Evolutionary conservation across 2,329 filamentous ascomycete species (phyloP).

Genomic region (Monilinia fructicola): DNA sequence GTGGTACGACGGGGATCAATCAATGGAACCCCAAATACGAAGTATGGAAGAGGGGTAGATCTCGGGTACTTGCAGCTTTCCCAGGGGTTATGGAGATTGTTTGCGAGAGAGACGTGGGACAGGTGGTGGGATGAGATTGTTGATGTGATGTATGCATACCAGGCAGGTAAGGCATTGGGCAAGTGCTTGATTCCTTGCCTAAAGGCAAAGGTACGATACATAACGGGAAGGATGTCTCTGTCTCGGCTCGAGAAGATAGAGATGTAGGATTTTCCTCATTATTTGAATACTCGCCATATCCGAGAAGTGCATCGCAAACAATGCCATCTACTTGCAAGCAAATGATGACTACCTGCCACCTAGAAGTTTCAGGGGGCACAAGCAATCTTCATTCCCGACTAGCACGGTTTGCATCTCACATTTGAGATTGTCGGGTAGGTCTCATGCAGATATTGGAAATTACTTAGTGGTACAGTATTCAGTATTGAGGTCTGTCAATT

Average conservation of each 20-base stretch:
- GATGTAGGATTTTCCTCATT: background rate
- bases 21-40: constrained; percentile 2
- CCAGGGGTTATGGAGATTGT: constrained; percentile 14
- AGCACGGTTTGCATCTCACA: constrained; percentile 10
- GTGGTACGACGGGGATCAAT: background rate
- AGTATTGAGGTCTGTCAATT: constrained; percentile 5
- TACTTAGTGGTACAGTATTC: constrained; percentile 4
- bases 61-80: constrained; percentile 14
- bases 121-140: background rate
- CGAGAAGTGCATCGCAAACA: constrained; percentile 14
- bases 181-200: background rate
- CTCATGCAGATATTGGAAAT: constrained; percentile 11
- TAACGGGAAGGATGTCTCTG: background rate
- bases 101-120: constrained; percentile 13
- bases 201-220: constrained; percentile 1
- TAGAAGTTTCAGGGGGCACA: constrained; percentile 3
- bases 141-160: background rate
- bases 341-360: background rate
- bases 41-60: constrained; percentile 14
- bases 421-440: constrained; percentile 10
- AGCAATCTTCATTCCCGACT: constrained; percentile 7
- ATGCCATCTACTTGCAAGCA: background rate
- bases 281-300: constrained; percentile 16
- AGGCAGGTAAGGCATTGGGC: background rate
- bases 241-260: background rate